Percentiles rank a stretch among this genome's conserved stretches.
phyloP scores from a whole-genome alignment of 2,329 filamentous ascomycete species.

The Fusarium sp. region DNA sequence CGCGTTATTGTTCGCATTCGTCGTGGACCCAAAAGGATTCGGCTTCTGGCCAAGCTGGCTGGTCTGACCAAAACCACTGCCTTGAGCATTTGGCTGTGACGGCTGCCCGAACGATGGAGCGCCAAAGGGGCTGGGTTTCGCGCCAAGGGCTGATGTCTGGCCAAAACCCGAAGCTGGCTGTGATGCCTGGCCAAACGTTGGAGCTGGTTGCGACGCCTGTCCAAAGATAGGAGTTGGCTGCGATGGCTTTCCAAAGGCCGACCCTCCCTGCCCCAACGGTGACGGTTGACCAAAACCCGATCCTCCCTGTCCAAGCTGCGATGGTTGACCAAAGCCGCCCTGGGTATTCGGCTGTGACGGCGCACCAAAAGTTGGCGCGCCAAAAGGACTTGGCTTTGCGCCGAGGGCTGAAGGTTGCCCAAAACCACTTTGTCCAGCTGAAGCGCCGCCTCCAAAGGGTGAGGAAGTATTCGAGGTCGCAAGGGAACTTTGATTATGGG shows the following conservation, averaged over 20 bases:
- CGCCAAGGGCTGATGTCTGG: conserved; percentile 48
- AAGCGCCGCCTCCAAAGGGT: conserved; percentile 47
- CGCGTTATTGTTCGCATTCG: conserved; percentile 36
- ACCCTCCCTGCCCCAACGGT: background rate
- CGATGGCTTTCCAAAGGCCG: conserved; percentile 36
- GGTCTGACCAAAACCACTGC: conserved; percentile 50
- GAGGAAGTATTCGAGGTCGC: conserved; percentile 43
- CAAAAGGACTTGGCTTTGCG: conserved; percentile 48
- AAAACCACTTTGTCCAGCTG: conserved; percentile 49
- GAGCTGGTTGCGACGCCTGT: conserved; percentile 47
- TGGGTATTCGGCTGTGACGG: background rate
- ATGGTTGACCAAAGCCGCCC: background rate
- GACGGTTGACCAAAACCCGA: background rate
- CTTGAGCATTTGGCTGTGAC: conserved; percentile 44
- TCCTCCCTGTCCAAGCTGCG: background rate
- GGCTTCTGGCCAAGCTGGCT: conserved; percentile 52
- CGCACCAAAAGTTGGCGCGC: background rate
- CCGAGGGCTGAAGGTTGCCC: conserved; percentile 50
- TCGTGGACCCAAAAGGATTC: conserved; percentile 51
- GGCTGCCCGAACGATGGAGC: conserved; percentile 51
- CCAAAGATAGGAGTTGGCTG: conserved; percentile 58
- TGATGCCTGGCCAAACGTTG: conserved; percentile 57
- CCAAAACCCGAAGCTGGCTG: conserved; percentile 49
- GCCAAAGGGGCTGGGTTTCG: conserved; percentile 51
- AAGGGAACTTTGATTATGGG: conserved; percentile 58